A percentile compares a stretch with the other conserved stretches of the same genome.
phyloP scores from a whole-genome alignment of 108 stramenopile genomes.

The Stephanodiscus triporus region DNA sequence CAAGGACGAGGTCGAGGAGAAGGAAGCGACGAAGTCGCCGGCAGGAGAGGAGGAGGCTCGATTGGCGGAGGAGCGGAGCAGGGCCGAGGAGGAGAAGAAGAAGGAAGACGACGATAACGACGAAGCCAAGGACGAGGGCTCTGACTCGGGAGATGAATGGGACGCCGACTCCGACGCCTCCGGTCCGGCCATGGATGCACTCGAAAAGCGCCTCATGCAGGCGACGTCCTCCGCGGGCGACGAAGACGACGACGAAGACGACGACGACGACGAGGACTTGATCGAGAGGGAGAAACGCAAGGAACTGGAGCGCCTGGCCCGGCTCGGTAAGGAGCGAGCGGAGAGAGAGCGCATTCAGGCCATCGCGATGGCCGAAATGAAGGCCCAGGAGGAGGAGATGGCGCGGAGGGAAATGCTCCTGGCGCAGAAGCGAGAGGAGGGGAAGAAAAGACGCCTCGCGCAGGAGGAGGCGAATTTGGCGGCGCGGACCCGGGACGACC shows the following conservation, averaged over 20 bases:
- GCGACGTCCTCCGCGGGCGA: constrained; percentile 25
- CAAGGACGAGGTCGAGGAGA: constrained; percentile 19
- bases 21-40: constrained; percentile 16
- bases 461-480: constrained; percentile 86
- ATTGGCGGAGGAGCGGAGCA: constrained; percentile 44
- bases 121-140: constrained; percentile 74
- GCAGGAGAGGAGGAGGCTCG: constrained; percentile 37
- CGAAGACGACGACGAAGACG: constrained; percentile 25
- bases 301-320: constrained; percentile 78
- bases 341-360: constrained; percentile 85
- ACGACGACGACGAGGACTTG: constrained; percentile 83
- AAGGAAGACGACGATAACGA: constrained; percentile 43
- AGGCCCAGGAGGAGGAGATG: constrained; percentile 64
- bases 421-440: constrained; percentile 82
- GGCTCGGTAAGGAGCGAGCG: constrained; percentile 78
- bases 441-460: constrained; percentile 71
- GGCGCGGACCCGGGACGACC: constrained; percentile 84
- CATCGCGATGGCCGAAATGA: constrained; percentile 62
- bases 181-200: constrained; percentile 77
- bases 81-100: constrained; percentile 43
- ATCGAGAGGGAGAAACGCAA: constrained; percentile 86
- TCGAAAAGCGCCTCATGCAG: constrained; percentile 72
- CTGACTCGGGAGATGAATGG: constrained; percentile 87
- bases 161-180: constrained; percentile 73
- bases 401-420: constrained; percentile 51